Evolutionary conservation across 208 protist species (phyloP), one percentile per base, ranked within the genome.

Genomic region (Acanthamoeba pearcei): DNA sequence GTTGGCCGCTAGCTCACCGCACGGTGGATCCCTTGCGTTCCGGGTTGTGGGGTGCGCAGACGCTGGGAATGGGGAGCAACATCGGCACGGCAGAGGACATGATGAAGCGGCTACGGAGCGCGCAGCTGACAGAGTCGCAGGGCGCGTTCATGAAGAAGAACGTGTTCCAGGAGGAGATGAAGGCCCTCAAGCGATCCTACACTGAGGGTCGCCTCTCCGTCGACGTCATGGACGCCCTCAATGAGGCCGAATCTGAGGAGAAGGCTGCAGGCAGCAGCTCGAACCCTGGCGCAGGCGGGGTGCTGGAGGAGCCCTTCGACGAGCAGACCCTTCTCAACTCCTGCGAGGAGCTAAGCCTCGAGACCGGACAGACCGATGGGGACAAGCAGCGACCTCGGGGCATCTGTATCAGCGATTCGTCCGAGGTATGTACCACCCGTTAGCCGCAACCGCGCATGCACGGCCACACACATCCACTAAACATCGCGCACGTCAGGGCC

Each of bases 141-240:
- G 86, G 62, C 22, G 86, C 86, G 5, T 92, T 76, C 42, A 76
- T 92, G 55, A 92, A 92, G 49, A 68, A 55, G 62, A 92, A 92
- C 62, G n/a, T 92, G 10, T 92, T 92, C 64, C 62, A 92, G 32
- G 86, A 92, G 62, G 86, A 92, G 64, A 92, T 92, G 86, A 49
- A 53, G 46, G n/a, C 42, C 60, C 64, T 92, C 42, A 92, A 92
- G 64, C 62, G 64, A 15, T 76, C 64, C 27, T 92, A 92, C 42
- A 76, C 64, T 1, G 64, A 68, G 42, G 86, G 86, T 22, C 86
- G 60, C 62, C 64, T 92, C 35, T 76, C 55, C 6, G 6, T 76
- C 62, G 64, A 70, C 5, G 38, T 76, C 60, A 76, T 92, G 62
- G 17, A 27, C 19, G 17, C 86, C 27, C 55, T 76, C 42, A n/a